phyloP scores from a whole-genome alignment of 768 basidiomycete genomes.

The Collybiopsis confluens region DNA sequence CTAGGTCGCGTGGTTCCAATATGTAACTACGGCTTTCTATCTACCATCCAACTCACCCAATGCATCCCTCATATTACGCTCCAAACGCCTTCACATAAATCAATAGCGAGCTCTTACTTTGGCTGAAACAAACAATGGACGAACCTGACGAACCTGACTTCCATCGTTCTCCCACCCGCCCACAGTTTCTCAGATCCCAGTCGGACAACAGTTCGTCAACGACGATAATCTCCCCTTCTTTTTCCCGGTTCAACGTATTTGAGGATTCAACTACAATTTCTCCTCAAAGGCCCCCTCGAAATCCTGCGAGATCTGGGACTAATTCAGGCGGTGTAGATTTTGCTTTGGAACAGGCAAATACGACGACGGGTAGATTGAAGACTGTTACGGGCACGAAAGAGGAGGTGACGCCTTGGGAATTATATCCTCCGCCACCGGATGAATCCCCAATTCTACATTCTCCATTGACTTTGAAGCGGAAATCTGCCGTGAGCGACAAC shows the following conservation, averaged over 20 bases:
- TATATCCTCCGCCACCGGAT: conserved; percentile 16
- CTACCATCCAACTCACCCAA: background rate
- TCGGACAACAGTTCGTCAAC: conserved; percentile 3
- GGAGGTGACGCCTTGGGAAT: conserved; percentile 38
- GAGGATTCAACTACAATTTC: background rate
- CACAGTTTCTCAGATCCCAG: conserved; percentile 5
- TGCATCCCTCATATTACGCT: background rate
- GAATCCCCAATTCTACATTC: background rate
- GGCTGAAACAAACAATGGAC: background rate
- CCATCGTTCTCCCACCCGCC: background rate
- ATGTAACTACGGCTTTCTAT: no score
- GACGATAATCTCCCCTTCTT: background rate
- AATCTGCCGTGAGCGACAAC: background rate
- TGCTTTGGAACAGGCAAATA: background rate
- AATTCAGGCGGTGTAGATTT: background rate
- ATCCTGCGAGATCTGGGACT: conserved; percentile 5
- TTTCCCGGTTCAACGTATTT: background rate
- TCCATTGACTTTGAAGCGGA: background rate
- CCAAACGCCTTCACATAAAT: no score
- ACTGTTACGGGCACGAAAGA: conserved; percentile 28
- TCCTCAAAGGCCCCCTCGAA: conserved; percentile 7
- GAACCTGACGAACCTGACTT: no score
- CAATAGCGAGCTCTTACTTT: background rate
- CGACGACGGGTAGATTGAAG: background rate
- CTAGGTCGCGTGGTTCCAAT: no score